phyloP scores from a whole-genome alignment of 345 rosid species.

The Erucastrum elatum region DNA sequence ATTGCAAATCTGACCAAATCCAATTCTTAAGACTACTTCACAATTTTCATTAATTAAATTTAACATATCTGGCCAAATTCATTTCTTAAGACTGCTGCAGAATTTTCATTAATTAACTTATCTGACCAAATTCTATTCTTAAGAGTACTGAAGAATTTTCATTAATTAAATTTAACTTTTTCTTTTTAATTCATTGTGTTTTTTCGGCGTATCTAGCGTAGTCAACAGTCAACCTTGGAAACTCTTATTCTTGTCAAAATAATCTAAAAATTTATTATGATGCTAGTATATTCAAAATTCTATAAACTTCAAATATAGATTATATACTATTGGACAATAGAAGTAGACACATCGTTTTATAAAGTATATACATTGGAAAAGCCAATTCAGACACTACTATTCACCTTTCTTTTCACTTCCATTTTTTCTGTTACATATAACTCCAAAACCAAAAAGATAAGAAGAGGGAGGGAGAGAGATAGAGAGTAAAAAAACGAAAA shows the following conservation, averaged over 20 bases:
- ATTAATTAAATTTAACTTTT: not conserved
- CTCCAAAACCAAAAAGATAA: not conserved
- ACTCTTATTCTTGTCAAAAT: not conserved
- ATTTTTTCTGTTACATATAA: not conserved
- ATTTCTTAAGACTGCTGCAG: not conserved
- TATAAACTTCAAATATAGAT: not conserved
- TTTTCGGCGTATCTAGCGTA: not conserved
- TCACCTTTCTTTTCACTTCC: conserved; percentile 5
- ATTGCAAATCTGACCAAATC: not conserved
- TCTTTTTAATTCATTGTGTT: not conserved
- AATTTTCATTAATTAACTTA: not conserved
- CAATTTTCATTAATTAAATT: not conserved
- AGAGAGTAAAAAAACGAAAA: not conserved
- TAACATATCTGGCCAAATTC: not conserved
- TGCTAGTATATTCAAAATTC: not conserved
- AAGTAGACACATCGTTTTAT: not conserved
- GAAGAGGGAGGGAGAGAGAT: not conserved
- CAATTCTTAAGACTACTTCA: not conserved
- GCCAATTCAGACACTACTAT: conserved; percentile 26
- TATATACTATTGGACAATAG: not conserved
- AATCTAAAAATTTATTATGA: not conserved
- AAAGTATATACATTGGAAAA: conserved; percentile 1
- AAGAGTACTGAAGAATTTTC: not conserved
- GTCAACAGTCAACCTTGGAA: not conserved
- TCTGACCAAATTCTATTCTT: not conserved